Conservation (phyloP, 176 grass and related monocot genomes). For the Lolium multiflorum region DNA sequence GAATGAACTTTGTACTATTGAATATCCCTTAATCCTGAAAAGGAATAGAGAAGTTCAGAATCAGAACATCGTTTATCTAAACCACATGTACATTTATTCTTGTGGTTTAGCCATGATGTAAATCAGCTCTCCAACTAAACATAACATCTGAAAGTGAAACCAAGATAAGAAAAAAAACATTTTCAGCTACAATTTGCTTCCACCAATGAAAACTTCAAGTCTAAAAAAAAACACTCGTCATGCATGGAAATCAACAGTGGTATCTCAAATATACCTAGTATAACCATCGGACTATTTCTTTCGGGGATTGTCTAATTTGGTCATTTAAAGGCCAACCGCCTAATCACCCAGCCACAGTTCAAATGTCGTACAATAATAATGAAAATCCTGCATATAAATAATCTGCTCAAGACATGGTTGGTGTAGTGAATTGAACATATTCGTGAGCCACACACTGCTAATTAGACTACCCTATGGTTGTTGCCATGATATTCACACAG, state of each 20-base stretch:
- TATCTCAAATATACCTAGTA: constrained; percentile 20
- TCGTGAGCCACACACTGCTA: background rate
- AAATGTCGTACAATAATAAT: too few species aligned
- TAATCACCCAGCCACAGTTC: background rate
- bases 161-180: background rate
- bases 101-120: background rate
- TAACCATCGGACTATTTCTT: background rate
- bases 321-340: background rate
- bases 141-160: background rate
- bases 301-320: background rate
- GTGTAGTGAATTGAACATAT: background rate
- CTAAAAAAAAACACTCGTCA: background rate
- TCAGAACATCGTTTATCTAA: constrained; percentile 15
- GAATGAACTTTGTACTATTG: constrained; percentile 82
- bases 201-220: background rate
- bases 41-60: constrained; percentile 24
- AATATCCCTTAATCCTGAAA: constrained; percentile 71
- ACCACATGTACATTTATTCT: constrained; percentile 1
- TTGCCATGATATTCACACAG: background rate
- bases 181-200: background rate
- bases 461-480: background rate
- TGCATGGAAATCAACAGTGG: background rate
- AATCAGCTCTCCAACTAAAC: background rate
- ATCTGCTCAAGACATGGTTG: too few species aligned
- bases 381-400: too few species aligned